These are phyloP conservation scores for Trichoderma polysporum DNA, from an alignment of 2,329 filamentous ascomycete species.

Conservation along the genomic window DNA sequence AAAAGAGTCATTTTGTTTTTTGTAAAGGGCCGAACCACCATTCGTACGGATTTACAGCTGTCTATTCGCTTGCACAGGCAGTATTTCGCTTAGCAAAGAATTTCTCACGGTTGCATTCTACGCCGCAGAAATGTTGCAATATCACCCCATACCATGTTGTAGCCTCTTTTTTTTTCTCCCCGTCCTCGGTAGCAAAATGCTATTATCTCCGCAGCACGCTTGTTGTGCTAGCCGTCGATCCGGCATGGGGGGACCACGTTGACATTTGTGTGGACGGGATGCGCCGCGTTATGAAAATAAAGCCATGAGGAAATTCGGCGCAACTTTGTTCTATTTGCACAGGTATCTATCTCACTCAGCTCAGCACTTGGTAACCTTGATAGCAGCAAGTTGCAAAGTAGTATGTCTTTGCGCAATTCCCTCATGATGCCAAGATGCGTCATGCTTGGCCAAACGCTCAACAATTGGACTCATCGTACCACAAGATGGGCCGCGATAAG, in stretches of 20 bases:
- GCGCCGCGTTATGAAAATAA: constrained; percentile 2
- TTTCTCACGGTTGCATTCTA: not conserved
- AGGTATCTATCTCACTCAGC: constrained; percentile 4
- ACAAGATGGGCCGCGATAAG: not conserved
- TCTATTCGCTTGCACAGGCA: not conserved
- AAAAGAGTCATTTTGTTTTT: not conserved
- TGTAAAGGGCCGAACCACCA: not conserved
- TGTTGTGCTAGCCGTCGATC: constrained; percentile 18
- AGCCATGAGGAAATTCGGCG: constrained; percentile 9
- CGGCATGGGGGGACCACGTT: constrained; percentile 18
- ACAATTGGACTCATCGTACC: not conserved
- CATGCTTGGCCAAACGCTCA: not conserved
- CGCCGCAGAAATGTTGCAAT: not conserved
- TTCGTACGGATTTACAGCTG: not conserved
- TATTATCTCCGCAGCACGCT: constrained; percentile 16
- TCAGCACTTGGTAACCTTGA: constrained; percentile 13
- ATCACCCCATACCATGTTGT: not conserved
- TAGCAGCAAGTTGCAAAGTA: not conserved
- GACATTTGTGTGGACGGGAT: constrained; percentile 18
- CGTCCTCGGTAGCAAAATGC: not conserved
- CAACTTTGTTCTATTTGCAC: not conserved
- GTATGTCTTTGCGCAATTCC: not conserved
- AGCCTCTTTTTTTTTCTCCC: not conserved
- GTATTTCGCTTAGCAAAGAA: not conserved
- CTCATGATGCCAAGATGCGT: not conserved